Conservation (phyloP, 2,329 filamentous ascomycete species). For the Diaporthe velutina region DNA sequence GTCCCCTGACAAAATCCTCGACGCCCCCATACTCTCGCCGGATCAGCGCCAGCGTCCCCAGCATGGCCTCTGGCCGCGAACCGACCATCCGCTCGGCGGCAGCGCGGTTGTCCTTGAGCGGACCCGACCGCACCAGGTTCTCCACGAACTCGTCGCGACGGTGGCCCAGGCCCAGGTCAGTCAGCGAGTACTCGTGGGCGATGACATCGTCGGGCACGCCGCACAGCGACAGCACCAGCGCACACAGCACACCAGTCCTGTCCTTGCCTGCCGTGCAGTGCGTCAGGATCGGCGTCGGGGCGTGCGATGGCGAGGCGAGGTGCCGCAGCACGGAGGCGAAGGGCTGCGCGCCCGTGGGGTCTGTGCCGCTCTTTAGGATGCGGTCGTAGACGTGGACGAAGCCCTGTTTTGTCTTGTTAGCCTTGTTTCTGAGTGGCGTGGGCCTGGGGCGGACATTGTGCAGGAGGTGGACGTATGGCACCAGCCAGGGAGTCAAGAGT, state of each 20-base stretch:
- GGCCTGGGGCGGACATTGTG: background rate
- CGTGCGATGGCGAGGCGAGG: conserved; percentile 56
- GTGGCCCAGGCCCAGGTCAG: conserved; percentile 69
- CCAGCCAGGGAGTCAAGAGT: background rate
- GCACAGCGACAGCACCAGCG: conserved; percentile 73
- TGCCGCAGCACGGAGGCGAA: conserved; percentile 69
- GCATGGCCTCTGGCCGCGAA: conserved; percentile 61
- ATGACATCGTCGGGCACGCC: conserved; percentile 70
- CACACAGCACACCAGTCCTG: conserved; percentile 78
- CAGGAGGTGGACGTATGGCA: background rate
- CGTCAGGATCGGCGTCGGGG: conserved; percentile 66
- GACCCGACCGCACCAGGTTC: conserved; percentile 63
- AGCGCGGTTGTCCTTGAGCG: conserved; percentile 59
- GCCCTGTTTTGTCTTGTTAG: conserved; percentile 54
- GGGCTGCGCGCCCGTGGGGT: conserved; percentile 60
- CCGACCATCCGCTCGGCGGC: conserved; percentile 61
- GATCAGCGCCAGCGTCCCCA: conserved; percentile 66
- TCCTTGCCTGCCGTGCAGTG: conserved; percentile 86
- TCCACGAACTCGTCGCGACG: conserved; percentile 65
- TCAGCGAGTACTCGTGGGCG: conserved; percentile 78
- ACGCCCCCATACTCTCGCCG: conserved; percentile 71
- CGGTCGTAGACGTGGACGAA: conserved; percentile 74
- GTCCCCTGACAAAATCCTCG: conserved; percentile 71
- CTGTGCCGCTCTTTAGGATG: conserved; percentile 68
- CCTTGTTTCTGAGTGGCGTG: background rate